Evolutionary conservation across 2,329 filamentous ascomycete genomes (phyloP).

Genomic region (Calcarisporium arbuscula): DNA sequence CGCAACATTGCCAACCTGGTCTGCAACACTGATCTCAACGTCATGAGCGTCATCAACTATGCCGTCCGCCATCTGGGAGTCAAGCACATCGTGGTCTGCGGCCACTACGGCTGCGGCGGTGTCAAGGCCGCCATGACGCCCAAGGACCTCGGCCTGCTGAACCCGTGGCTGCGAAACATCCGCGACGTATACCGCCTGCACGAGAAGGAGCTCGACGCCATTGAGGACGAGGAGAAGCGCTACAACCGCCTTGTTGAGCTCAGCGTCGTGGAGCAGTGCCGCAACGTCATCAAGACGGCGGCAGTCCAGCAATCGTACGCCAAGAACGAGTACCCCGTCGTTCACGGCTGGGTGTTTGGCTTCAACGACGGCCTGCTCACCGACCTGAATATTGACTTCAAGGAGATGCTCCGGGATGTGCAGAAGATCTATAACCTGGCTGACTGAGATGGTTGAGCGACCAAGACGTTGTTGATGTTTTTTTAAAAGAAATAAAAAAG

Average conservation of each 20-base stretch:
- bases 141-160: constrained; percentile 63
- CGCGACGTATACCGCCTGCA: constrained; percentile 68
- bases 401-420: constrained; percentile 47
- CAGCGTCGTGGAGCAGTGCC: constrained; percentile 73
- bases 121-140: constrained; percentile 70
- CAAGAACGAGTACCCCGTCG: constrained; percentile 58
- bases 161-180: constrained; percentile 70
- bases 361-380: constrained; percentile 61
- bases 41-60: constrained; percentile 79
- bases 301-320: constrained; percentile 68
- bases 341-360: constrained; percentile 70
- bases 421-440: constrained; percentile 60
- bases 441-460: constrained; percentile 19
- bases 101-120: constrained; percentile 72
- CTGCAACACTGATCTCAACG: constrained; percentile 71
- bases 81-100: constrained; percentile 75
- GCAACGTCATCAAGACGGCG: constrained; percentile 73
- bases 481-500: background rate
- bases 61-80: constrained; percentile 74
- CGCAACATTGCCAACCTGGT: constrained; percentile 92
- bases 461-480: constrained; percentile 3
- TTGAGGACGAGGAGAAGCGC: constrained; percentile 51
- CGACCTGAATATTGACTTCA: constrained; percentile 57
- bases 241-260: constrained; percentile 72
- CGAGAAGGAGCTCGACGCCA: constrained; percentile 61